Base-by-base conservation (phyloP, 2,329 filamentous ascomycete genomes). In the Colletotrichum echinochloae region DNA sequence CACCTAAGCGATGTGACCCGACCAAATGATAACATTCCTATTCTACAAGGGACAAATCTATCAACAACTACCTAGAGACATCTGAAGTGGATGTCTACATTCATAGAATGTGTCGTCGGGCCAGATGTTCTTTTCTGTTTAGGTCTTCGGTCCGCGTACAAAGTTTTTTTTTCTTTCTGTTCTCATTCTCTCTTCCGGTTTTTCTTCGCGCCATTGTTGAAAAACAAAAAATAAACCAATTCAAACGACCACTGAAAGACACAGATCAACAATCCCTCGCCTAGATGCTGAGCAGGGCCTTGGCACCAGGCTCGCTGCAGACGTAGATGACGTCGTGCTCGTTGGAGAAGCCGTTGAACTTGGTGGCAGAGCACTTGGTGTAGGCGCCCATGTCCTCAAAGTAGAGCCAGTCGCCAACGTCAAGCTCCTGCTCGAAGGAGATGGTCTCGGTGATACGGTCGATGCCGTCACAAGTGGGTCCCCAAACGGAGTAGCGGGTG, bases 331-430 rank as follows among this genome's bases (percentile, higher is more conserved):
- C 92, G 77, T 97, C 93, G 81, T 99, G 96, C 76, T 90, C 88
- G 82, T 98, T 94, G 65, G 91, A 93, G 83, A 98, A 99, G 73
- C 96, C 96, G 76, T 99, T 99, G 91, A 99, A 99, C 78, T 92
- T 91, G 67, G 96, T 99, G 73, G 96, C 95, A 71, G 94, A 98
- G 87, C 95, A 98, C 87, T 95, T 97, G 76, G 96, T 98, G 83
- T 99, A 99, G 30, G 96, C 95, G 65, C 96, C 96, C 96, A 99
- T 99, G 72, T 97, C 90, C 84, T 98, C 94, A 82, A 99, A 99
- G 85, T 97, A 99, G 65, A 99, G 87, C 96, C 96, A 99, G 81
- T 99, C 96, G 62, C 96, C 96, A 9, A 97, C 93, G 78, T 98
- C 91, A 52, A 99, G 85, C 57, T 92, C 88, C 63, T 92, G 90